Evolutionary conservation across 352 stramenopile genomes (phyloP), one percentile per base, ranked within the genome.

Genomic region (Sclerospora graminicola): DNA sequence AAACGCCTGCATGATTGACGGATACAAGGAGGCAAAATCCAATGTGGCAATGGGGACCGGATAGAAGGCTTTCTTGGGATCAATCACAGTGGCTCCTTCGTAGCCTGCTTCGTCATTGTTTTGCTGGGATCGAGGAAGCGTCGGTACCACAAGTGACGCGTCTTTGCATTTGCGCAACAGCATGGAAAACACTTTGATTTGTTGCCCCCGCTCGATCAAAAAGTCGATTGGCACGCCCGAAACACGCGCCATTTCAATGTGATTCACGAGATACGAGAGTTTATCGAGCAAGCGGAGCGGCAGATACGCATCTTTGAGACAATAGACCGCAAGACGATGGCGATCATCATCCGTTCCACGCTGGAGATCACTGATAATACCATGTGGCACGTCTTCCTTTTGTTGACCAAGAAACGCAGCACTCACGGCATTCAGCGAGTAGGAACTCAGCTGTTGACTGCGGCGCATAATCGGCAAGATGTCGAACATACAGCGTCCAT

Each of bases 1-100:
- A 69, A 98, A 97, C 6, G 95, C 96, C 59, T 99, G 95, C 96
- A 99, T 99, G 65, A 99, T 99, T 37, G 94, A 99, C 34, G 97
- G 97, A 60, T 99, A 99, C 51, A 99, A 76, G n/a, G 95, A 99
- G 8, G 96, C 96, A 69, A 99, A 99, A 89, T 99, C 97, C 39
- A 99, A 63, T 32, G 96, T 99, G 13, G 95, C 95, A 61, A 99
- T 98, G 8, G 97, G 96, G 34, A 98, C 91, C 36, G 97, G 79
- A 70, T 99, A 99, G 61, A 97, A 99, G 2, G 82, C 95, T 57
- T 98, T 98, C 63, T 97, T 98, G 1, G 97, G 97, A 35, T 99
- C 96, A 63, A 99, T 97, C 7, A 99, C 97, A 0, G 96, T 99
- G 20, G 97, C 97, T 32, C 97, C 97, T 71, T 99, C 96, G 62